These are phyloP conservation scores for Rhodotorula sp. DNA, from an alignment of 1,284 basidiomycete genomes.

Conservation along the genomic window DNA sequence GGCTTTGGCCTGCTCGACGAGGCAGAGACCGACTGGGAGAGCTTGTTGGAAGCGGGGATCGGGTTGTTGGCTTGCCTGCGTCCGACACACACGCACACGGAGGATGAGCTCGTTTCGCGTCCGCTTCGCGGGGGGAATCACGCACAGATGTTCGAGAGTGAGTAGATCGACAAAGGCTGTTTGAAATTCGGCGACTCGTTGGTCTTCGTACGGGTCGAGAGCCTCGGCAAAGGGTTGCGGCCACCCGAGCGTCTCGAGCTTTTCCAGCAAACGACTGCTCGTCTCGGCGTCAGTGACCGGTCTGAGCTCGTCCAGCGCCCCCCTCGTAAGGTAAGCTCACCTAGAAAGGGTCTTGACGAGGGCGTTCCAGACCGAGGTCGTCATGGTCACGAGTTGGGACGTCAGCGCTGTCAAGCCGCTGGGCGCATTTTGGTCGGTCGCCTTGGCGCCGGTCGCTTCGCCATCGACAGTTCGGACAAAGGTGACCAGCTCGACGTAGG, in stretches of 20 bases:
- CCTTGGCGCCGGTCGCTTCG: neutral
- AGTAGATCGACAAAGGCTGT: constrained; percentile 69
- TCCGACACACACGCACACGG: no score
- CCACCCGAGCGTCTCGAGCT: constrained; percentile 74
- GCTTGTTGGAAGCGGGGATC: constrained; percentile 10
- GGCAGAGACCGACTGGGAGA: neutral
- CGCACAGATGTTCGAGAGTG: constrained; percentile 72
- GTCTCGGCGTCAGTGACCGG: constrained; percentile 50
- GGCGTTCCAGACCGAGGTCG: constrained; percentile 34
- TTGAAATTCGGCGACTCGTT: constrained; percentile 63
- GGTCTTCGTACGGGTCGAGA: constrained; percentile 55
- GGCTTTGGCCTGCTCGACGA: constrained; percentile 50
- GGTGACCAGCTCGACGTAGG: constrained; percentile 38
- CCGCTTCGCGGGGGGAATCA: constrained; percentile 20
- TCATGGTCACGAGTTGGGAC: constrained; percentile 38
- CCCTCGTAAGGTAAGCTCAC: neutral
- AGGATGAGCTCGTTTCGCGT: neutral
- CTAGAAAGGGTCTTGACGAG: constrained; percentile 34
- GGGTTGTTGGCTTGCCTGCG: constrained; percentile 15
- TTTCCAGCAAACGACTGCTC: constrained; percentile 54
- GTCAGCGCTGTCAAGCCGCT: constrained; percentile 26
- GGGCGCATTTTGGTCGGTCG: neutral
- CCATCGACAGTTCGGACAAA: constrained; percentile 30
- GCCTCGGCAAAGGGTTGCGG: constrained; percentile 60
- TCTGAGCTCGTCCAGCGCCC: constrained; percentile 64